phyloP scores from a whole-genome alignment of 148 eudicot genomes.

The Pharnaceum exiguum region DNA sequence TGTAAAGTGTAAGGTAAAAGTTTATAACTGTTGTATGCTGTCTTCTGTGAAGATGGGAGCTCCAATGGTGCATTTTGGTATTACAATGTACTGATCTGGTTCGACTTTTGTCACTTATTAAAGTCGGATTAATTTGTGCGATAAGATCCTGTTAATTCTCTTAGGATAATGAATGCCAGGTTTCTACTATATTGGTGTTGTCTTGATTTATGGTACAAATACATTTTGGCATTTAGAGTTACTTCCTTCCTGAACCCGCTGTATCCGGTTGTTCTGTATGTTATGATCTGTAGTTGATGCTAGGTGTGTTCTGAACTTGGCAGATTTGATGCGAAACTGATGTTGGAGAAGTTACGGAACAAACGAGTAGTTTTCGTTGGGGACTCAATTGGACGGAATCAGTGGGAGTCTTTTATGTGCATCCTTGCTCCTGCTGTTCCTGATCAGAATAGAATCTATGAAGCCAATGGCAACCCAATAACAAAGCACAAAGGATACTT shows the following conservation, averaged over 20 bases:
- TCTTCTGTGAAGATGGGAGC: not conserved
- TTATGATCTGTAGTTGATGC: not conserved
- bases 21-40: not conserved
- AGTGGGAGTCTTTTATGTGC: conserved; percentile 96
- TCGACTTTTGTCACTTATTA: no score
- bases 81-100: no score
- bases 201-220: no score
- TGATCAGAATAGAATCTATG: conserved; percentile 56
- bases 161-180: no score
- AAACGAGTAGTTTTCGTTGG: conserved; percentile 82
- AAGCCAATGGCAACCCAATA: conserved; percentile 89
- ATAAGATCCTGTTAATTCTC: no score
- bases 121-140: no score
- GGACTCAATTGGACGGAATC: conserved; percentile 96
- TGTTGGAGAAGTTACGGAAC: conserved; percentile 78
- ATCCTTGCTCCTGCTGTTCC: conserved; percentile 73
- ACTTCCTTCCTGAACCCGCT: not conserved
- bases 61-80: not conserved
- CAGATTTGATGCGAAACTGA: conserved; percentile 66
- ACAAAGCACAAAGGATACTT: conserved; percentile 91
- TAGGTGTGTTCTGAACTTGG: not conserved
- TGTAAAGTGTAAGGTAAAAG: conserved; percentile 6
- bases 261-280: not conserved
- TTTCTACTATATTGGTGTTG: no score
- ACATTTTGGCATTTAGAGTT: no score